Percentiles rank a stretch among this genome's conserved stretches.
phyloP scores from a whole-genome alignment of 495 filamentous ascomycete species.

The Hypoxylon crocopeplum region DNA sequence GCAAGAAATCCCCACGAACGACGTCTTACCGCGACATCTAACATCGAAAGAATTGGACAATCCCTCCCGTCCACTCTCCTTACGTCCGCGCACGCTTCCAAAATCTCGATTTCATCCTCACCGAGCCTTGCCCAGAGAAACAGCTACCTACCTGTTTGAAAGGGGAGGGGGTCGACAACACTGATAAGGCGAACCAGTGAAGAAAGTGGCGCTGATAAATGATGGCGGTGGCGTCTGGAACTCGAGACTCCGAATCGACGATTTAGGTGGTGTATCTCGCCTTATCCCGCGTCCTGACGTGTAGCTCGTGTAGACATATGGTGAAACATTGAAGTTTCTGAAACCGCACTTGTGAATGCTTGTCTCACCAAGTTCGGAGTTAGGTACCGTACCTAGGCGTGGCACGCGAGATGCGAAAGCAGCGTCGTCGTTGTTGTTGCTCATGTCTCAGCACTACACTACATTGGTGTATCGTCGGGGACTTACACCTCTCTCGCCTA shows the following conservation, averaged over 20 bases:
- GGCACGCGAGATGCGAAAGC: no score
- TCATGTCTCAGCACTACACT: no score
- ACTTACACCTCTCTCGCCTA: background rate
- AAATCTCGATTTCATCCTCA: no score
- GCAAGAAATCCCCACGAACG: background rate
- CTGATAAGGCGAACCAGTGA: conserved; percentile 6
- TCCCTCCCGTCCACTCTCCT: background rate
- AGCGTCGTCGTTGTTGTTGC: no score
- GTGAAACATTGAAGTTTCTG: background rate
- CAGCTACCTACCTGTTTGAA: background rate
- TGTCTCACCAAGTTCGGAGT: background rate
- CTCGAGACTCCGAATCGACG: conserved; percentile 1
- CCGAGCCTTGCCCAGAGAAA: no score
- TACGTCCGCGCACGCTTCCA: background rate
- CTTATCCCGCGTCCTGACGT: no score
- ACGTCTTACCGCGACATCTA: background rate
- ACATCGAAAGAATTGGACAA: conserved; percentile 2
- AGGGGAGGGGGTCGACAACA: background rate
- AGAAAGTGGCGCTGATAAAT: conserved; percentile 23
- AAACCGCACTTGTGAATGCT: background rate
- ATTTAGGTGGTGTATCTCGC: background rate
- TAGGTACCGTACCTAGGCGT: background rate
- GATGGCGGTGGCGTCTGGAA: conserved; percentile 20
- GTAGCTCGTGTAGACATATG: no score
- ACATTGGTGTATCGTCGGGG: conserved; percentile 8